Evolutionary conservation across 2,329 filamentous ascomycete genomes (phyloP).

Genomic region (Chrysoporthe puriensis): DNA sequence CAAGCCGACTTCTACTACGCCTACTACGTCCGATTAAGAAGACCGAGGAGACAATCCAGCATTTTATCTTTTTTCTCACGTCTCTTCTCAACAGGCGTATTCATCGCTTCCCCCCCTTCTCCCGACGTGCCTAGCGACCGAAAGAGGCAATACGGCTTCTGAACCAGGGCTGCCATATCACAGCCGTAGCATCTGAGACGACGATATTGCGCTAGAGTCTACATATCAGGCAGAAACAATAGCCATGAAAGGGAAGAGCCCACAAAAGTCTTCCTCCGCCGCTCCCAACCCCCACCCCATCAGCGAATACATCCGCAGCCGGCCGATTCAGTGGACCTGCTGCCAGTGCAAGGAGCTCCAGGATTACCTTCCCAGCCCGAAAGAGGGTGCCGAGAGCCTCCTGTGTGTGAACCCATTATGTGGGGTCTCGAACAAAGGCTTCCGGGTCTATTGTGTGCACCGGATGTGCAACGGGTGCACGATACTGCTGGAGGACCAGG

Average conservation of each 20-base stretch:
- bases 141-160: background rate
- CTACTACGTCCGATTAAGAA: too few species aligned
- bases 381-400: background rate
- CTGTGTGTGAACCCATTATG: slow-evolving; percentile 1
- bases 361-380: background rate
- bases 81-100: background rate
- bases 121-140: background rate
- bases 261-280: too few species aligned
- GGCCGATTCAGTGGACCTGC: slow-evolving; percentile 8
- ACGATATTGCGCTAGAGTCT: background rate
- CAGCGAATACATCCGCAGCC: background rate
- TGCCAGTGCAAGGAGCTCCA: slow-evolving; percentile 1
- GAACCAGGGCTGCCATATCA: background rate
- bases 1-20: background rate
- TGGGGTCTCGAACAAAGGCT: slow-evolving; percentile 2
- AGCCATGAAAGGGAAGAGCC: background rate
- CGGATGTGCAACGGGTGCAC: background rate
- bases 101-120: background rate
- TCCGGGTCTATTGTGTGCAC: slow-evolving; percentile 6
- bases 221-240: background rate
- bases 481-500: slow-evolving; percentile 1
- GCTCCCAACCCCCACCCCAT: background rate
- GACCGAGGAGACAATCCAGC: too few species aligned
- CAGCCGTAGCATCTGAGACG: background rate
- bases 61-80: background rate